A percentile compares a stretch with the other conserved stretches of the same genome.
Evolutionary conservation across 495 filamentous ascomycete genomes (phyloP).

Genomic region (Xylaria longipes): DNA sequence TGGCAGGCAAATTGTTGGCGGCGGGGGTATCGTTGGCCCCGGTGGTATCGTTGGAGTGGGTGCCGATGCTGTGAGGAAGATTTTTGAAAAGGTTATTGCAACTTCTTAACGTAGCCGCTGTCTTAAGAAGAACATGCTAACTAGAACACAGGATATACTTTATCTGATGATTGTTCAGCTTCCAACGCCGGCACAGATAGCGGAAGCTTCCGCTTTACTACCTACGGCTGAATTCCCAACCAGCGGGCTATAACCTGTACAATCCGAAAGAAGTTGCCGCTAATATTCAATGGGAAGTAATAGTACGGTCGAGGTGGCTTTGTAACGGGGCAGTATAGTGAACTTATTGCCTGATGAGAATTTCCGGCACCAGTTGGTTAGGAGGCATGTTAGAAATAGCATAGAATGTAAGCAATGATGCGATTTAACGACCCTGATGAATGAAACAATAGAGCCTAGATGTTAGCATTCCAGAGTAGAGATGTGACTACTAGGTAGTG

Average conservation of each 20-base stretch:
- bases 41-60: neutral
- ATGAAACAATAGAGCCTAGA: too few species aligned
- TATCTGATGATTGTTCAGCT: conserved; percentile 62
- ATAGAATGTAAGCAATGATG: too few species aligned
- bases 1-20: neutral
- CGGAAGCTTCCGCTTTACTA: conserved; percentile 21
- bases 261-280: too few species aligned
- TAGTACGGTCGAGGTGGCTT: too few species aligned
- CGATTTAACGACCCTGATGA: too few species aligned
- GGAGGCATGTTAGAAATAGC: too few species aligned
- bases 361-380: too few species aligned
- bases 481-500: too few species aligned
- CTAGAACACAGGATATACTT: conserved; percentile 47
- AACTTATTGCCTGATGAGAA: too few species aligned
- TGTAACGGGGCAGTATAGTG: too few species aligned
- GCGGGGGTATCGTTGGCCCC: neutral
- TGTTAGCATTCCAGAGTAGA: too few species aligned
- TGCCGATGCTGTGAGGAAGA: neutral
- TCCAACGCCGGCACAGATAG: conserved; percentile 54
- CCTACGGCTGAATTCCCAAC: neutral
- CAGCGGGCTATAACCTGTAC: neutral
- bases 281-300: too few species aligned
- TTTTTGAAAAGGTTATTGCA: conserved; percentile 19
- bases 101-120: neutral
- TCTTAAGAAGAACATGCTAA: conserved; percentile 30